Evolutionary conservation across 257 asterid genomes (phyloP).

Genomic region (Pogostemon cablin): DNA sequence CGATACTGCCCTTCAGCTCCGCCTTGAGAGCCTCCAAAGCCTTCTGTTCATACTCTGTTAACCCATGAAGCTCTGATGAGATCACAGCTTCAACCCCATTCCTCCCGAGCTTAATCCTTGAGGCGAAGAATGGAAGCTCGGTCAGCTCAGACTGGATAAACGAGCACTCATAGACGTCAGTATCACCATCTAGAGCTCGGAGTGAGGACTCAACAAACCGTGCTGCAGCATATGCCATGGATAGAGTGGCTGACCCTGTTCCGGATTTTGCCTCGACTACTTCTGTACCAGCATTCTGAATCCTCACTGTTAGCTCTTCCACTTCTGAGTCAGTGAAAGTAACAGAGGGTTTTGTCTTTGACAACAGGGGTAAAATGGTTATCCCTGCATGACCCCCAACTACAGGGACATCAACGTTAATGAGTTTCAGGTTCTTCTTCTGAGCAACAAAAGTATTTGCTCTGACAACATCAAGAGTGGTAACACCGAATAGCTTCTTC

Average conservation of each 20-base stretch:
- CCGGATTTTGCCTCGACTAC: slow-evolving; percentile 95
- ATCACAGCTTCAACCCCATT: slow-evolving; percentile 82
- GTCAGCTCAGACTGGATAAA: slow-evolving; percentile 67
- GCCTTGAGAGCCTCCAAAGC: slow-evolving; percentile 80
- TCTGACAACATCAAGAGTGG: slow-evolving; percentile 84
- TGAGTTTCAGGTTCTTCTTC: slow-evolving; percentile 69
- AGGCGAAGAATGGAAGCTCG: slow-evolving; percentile 86
- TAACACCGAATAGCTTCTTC: slow-evolving; percentile 82
- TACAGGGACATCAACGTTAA: slow-evolving; percentile 81
- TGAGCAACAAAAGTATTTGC: slow-evolving; percentile 78
- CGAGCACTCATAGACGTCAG: slow-evolving; percentile 77
- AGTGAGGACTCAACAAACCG: slow-evolving; percentile 86
- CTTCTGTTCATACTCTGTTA: slow-evolving; percentile 71
- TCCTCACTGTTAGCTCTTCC: slow-evolving; percentile 69
- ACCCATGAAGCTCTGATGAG: slow-evolving; percentile 67
- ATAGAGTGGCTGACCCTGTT: slow-evolving; percentile 89
- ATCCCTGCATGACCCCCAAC: slow-evolving; percentile 89
- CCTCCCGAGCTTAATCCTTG: slow-evolving; percentile 77
- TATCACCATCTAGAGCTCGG: slow-evolving; percentile 80
- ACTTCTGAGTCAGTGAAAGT: slow-evolving; percentile 72
- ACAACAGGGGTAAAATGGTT: slow-evolving; percentile 75
- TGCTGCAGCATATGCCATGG: slow-evolving; percentile 92
- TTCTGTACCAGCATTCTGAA: slow-evolving; percentile 88
- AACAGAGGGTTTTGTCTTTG: slow-evolving; percentile 70
- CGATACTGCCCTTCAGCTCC: slow-evolving; percentile 76